A percentile compares a stretch with the other conserved stretches of the same genome.
Evolutionary conservation across 2,329 filamentous ascomycete species (phyloP).

Genomic region (Macrophomina phaseolina): DNA sequence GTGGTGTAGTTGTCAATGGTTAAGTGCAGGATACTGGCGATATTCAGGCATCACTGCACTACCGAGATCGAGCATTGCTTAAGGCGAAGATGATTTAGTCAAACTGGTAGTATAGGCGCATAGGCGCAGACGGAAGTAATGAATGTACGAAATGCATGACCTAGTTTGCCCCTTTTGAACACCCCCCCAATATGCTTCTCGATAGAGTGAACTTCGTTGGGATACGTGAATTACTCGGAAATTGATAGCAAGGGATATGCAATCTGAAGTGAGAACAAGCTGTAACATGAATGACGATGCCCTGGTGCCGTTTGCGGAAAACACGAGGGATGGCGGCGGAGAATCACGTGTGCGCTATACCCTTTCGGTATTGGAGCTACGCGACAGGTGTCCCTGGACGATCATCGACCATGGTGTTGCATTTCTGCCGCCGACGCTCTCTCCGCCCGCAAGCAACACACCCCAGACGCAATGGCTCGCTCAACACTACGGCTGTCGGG

Average conservation of each 20-base stretch:
- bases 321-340: neutral
- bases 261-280: too few relatives aligned
- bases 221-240: too few relatives aligned
- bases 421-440: constrained; percentile 11
- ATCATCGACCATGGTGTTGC: constrained; percentile 20
- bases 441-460: constrained; percentile 10
- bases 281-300: too few relatives aligned
- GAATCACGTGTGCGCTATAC: constrained; percentile 24
- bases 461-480: constrained; percentile 26
- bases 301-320: too few relatives aligned
- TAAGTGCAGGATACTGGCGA: constrained; percentile 28
- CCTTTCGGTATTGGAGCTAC: constrained; percentile 19
- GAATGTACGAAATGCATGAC: neutral
- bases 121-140: neutral
- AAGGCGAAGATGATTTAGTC: neutral
- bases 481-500: constrained; percentile 21
- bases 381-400: constrained; percentile 26
- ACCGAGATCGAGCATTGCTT: neutral
- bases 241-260: too few relatives aligned
- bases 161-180: neutral
- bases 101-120: neutral
- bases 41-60: neutral
- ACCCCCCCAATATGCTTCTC: too few relatives aligned
- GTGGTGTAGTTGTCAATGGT: constrained; percentile 43
- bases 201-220: too few relatives aligned